These are phyloP conservation scores for Cladorrhinum sp. DNA, from an alignment of 2,329 filamentous ascomycete genomes.

Conservation along the genomic window DNA sequence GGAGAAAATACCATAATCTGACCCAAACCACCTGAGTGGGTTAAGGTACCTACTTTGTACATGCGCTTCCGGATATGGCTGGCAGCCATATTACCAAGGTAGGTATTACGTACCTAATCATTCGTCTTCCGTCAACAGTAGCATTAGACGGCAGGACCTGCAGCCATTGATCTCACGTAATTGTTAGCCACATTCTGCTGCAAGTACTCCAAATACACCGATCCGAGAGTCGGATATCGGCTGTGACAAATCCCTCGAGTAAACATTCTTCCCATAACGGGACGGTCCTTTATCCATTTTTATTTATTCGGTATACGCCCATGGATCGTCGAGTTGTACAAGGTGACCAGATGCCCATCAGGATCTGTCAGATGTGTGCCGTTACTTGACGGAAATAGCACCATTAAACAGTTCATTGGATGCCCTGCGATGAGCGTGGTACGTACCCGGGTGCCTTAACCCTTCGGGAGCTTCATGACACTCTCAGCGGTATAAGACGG, in stretches of 20 bases:
- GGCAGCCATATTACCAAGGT: no score
- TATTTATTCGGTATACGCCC: not conserved
- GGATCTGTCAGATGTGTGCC: not conserved
- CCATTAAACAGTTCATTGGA: not conserved
- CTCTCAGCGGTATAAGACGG: no score
- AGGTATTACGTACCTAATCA: no score
- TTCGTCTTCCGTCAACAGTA: not conserved
- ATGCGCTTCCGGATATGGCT: not conserved
- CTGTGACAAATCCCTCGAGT: no score
- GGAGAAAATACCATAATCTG: not conserved
- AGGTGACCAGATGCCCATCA: not conserved
- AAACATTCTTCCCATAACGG: not conserved
- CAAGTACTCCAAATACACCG: not conserved
- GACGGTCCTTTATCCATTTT: not conserved
- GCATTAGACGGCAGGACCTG: not conserved
- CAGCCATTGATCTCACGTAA: not conserved
- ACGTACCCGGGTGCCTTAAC: not conserved
- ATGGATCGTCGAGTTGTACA: not conserved
- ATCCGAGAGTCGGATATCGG: not conserved
- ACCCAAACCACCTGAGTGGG: no score
- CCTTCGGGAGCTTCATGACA: not conserved
- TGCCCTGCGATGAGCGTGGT: not conserved
- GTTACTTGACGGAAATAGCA: not conserved
- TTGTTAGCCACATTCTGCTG: not conserved
- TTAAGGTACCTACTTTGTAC: no score